phyloP scores from a whole-genome alignment of 257 asterid genomes.

The Salvia hispanica region DNA sequence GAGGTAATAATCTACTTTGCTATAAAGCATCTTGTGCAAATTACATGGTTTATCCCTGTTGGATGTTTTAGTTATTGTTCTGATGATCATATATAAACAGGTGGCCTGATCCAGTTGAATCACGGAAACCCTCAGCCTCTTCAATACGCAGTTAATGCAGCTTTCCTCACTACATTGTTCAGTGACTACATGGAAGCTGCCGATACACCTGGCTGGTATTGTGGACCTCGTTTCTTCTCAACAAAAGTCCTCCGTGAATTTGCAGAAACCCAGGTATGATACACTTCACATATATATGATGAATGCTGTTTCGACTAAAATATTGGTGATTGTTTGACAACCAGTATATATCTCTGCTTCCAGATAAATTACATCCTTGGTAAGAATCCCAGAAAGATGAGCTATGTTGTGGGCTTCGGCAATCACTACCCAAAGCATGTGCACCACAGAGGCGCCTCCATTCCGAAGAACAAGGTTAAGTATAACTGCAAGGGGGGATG shows the following conservation, averaged over 20 bases:
- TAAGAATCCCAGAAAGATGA: constrained; percentile 89
- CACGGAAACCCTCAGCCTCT: constrained; percentile 97
- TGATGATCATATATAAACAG: constrained; percentile 49
- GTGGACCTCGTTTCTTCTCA: constrained; percentile 94
- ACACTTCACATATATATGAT: background rate
- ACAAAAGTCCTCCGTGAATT: constrained; percentile 74
- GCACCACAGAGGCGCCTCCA: constrained; percentile 95
- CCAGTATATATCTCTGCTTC: background rate
- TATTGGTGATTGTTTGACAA: constrained; percentile 1
- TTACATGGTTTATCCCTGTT: background rate
- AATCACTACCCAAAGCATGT: constrained; percentile 78
- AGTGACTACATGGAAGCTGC: constrained; percentile 91
- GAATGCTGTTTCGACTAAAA: background rate
- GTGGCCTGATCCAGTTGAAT: constrained; percentile 86
- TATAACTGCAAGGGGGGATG: constrained; percentile 91
- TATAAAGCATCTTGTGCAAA: constrained; percentile 6
- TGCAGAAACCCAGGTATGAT: constrained; percentile 80
- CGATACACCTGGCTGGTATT: constrained; percentile 95
- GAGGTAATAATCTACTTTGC: constrained; percentile 48
- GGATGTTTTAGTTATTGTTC: constrained; percentile 1
- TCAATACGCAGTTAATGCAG: constrained; percentile 90
- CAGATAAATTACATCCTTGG: constrained; percentile 93
- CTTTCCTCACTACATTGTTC: constrained; percentile 80
- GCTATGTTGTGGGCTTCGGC: constrained; percentile 90
- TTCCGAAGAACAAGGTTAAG: constrained; percentile 75